phyloP scores from a whole-genome alignment of 805 yeast genomes.

The Sugiyamaella qingdaonensis region DNA sequence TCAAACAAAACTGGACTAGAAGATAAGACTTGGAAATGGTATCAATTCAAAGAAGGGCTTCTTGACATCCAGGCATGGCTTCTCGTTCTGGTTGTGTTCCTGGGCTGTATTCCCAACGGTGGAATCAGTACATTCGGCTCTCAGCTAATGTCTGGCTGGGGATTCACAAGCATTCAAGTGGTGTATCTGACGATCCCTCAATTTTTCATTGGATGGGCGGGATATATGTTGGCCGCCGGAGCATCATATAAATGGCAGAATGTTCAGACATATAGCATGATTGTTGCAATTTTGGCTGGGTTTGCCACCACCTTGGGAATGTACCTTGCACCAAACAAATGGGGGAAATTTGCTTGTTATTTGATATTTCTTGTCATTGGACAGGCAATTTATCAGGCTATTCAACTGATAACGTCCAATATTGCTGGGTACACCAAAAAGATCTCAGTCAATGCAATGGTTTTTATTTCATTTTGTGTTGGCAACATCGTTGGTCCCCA shows the following conservation, averaged over 20 bases:
- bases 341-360: background rate
- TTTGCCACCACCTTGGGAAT: slow-evolving; percentile 25
- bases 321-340: slow-evolving; percentile 13
- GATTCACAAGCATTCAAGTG: slow-evolving; percentile 13
- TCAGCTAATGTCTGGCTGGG: slow-evolving; percentile 26
- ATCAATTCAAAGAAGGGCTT: slow-evolving; percentile 44
- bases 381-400: background rate
- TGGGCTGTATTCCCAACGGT: slow-evolving; percentile 28
- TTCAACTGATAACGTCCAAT: slow-evolving; percentile 32
- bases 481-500: slow-evolving; percentile 74
- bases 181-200: background rate
- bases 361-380: background rate
- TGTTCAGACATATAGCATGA: slow-evolving; percentile 22
- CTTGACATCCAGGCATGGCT: slow-evolving; percentile 36
- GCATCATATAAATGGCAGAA: slow-evolving; percentile 5
- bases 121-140: slow-evolving; percentile 33
- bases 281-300: slow-evolving; percentile 14
- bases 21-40: slow-evolving; percentile 35
- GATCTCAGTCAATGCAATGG: slow-evolving; percentile 52
- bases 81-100: slow-evolving; percentile 27
- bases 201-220: background rate
- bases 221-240: background rate
- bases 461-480: slow-evolving; percentile 58
- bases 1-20: slow-evolving; percentile 43
- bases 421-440: slow-evolving; percentile 72